Conservation (phyloP, 495 filamentous ascomycete species). For the Letharia lupina region DNA sequence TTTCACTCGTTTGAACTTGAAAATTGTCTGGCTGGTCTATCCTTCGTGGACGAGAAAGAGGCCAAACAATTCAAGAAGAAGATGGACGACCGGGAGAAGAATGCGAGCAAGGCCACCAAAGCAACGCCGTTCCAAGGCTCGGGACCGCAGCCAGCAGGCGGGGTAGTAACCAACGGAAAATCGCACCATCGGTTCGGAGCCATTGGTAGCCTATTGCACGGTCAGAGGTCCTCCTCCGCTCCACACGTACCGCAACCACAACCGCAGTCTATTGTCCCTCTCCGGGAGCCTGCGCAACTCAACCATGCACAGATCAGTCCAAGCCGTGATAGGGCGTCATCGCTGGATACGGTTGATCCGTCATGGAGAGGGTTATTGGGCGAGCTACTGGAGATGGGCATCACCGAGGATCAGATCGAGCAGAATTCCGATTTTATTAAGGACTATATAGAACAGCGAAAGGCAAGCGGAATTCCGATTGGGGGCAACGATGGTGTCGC, state of each 20-base stretch:
- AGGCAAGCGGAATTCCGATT: slow-evolving; percentile 41
- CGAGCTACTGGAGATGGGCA: slow-evolving; percentile 76
- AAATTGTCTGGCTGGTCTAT: slow-evolving; percentile 78
- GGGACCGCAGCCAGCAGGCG: slow-evolving; percentile 39
- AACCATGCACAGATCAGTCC: slow-evolving; percentile 20
- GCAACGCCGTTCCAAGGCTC: slow-evolving; percentile 60
- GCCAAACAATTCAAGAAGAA: slow-evolving; percentile 91
- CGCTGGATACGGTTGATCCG: slow-evolving; percentile 75
- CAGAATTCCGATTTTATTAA: slow-evolving; percentile 95
- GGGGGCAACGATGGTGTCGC: slow-evolving; percentile 23
- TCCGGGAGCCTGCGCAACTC: slow-evolving; percentile 23
- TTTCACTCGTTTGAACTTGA: slow-evolving; percentile 97
- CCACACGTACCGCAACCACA: slow-evolving; percentile 43
- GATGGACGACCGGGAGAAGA: slow-evolving; percentile 88
- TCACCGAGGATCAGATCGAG: slow-evolving; percentile 84
- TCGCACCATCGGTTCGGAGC: slow-evolving; percentile 40
- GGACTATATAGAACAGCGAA: slow-evolving; percentile 75
- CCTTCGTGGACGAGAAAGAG: slow-evolving; percentile 93
- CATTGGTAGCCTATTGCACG: slow-evolving; percentile 57
- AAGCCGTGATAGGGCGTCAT: slow-evolving; percentile 45
- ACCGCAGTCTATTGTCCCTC: slow-evolving; percentile 32
- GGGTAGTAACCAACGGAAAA: slow-evolving; percentile 37
- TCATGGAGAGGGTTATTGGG: slow-evolving; percentile 75
- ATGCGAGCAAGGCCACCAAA: slow-evolving; percentile 75
- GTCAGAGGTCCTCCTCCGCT: slow-evolving; percentile 59